phyloP scores from a whole-genome alignment of 768 basidiomycete species.

The Leccinum longicurvipes region DNA sequence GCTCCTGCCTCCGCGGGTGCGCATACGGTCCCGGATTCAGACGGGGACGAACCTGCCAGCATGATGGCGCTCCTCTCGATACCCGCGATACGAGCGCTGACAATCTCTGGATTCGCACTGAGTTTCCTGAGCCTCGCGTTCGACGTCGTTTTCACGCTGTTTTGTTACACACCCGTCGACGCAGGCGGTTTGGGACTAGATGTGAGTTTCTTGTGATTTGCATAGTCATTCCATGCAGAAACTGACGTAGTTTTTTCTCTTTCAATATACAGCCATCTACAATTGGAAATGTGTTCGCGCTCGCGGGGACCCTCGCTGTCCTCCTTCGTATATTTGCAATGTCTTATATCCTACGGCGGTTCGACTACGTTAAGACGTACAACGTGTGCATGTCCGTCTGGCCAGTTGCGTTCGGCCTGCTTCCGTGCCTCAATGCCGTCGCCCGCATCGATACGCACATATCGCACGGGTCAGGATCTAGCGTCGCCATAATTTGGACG shows the following conservation, averaged over 20 bases:
- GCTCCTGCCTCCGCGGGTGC: not conserved
- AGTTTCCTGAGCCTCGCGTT: slow-evolving; percentile 54
- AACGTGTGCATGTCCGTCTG: slow-evolving; percentile 49
- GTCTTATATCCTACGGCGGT: slow-evolving; percentile 49
- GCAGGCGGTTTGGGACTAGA: slow-evolving; percentile 55
- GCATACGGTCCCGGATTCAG: not conserved
- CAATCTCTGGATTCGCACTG: slow-evolving; percentile 48
- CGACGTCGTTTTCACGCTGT: slow-evolving; percentile 61
- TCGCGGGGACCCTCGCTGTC: slow-evolving; percentile 46
- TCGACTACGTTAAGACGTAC: slow-evolving; percentile 33
- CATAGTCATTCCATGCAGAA: not conserved
- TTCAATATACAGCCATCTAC: slow-evolving; percentile 39
- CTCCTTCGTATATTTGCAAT: slow-evolving; percentile 49
- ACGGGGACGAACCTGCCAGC: slow-evolving; percentile 17
- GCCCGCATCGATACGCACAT: slow-evolving; percentile 30
- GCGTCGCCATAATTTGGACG: not conserved
- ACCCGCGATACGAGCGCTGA: slow-evolving; percentile 50
- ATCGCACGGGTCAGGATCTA: not conserved
- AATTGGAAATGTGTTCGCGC: slow-evolving; percentile 56
- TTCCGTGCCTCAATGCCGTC: slow-evolving; percentile 51
- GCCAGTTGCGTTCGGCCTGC: slow-evolving; percentile 46
- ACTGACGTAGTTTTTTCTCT: not conserved
- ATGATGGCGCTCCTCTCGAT: slow-evolving; percentile 41
- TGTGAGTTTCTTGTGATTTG: slow-evolving; percentile 32
- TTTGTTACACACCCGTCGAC: slow-evolving; percentile 56